Conservation (phyloP, 2,329 filamentous ascomycete genomes). For the Ramularia collo-cygni region DNA sequence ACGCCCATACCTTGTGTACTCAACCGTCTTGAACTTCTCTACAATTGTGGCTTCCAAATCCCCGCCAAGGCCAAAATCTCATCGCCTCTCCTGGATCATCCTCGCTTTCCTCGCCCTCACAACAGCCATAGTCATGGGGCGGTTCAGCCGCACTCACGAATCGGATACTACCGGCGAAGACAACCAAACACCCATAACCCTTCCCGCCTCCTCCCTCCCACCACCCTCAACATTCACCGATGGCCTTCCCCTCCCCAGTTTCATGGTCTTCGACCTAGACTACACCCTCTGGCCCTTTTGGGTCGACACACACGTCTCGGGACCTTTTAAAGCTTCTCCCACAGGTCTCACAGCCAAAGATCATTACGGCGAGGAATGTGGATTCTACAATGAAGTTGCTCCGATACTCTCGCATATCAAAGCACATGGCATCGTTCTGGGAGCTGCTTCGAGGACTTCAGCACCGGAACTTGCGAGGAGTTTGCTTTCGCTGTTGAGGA, state of each 20-base stretch:
- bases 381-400: slow-evolving; percentile 42
- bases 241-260: slow-evolving; percentile 65
- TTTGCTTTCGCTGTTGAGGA: slow-evolving; percentile 67
- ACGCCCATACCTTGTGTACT: no score
- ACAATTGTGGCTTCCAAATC: no score
- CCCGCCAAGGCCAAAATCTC: not conserved
- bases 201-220: slow-evolving; percentile 30
- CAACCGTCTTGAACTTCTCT: no score
- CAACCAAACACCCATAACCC: slow-evolving; percentile 30
- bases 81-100: slow-evolving; percentile 2
- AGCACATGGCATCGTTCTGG: slow-evolving; percentile 52
- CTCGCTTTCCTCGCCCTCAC: slow-evolving; percentile 6
- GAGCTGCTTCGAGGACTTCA: slow-evolving; percentile 71
- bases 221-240: slow-evolving; percentile 55
- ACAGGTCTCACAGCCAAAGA: slow-evolving; percentile 46
- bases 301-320: slow-evolving; percentile 85
- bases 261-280: slow-evolving; percentile 92
- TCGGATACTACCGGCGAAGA: slow-evolving; percentile 7
- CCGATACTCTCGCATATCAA: slow-evolving; percentile 52
- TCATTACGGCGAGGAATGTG: slow-evolving; percentile 39
- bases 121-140: slow-evolving; percentile 14
- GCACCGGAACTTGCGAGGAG: slow-evolving; percentile 74
- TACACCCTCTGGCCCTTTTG: slow-evolving; percentile 98
- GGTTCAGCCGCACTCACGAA: slow-evolving; percentile 3
- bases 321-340: slow-evolving; percentile 55